These are phyloP conservation scores for Saraca asoca DNA, from an alignment of 331 rosid genomes.

Conservation along the genomic window DNA sequence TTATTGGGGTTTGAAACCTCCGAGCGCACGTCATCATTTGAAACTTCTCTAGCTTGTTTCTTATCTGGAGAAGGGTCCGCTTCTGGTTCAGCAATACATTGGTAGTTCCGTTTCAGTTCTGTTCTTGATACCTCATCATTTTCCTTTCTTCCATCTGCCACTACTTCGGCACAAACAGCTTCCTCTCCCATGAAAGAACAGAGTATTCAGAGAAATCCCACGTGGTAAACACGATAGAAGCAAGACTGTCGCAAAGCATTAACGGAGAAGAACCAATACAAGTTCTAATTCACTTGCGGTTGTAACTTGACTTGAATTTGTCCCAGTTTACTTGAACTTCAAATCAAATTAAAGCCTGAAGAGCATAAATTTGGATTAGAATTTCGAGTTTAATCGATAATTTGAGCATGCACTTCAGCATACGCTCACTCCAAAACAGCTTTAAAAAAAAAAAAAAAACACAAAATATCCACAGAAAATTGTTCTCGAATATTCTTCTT, in stretches of 20 bases:
- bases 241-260: slow-evolving; percentile 50
- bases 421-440: slow-evolving; percentile 18
- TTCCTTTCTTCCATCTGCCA: slow-evolving; percentile 49
- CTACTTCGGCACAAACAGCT: slow-evolving; percentile 51
- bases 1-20: slow-evolving; percentile 78
- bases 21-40: slow-evolving; percentile 80
- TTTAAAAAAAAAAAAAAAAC: slow-evolving; percentile 13
- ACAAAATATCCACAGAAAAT: background rate
- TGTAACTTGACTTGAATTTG: slow-evolving; percentile 10
- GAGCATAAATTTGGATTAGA: slow-evolving; percentile 29
- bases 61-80: slow-evolving; percentile 49
- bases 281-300: background rate
- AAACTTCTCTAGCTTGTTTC: slow-evolving; percentile 76
- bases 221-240: slow-evolving; percentile 20
- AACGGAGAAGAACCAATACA: slow-evolving; percentile 33
- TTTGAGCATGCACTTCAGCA: slow-evolving; percentile 2
- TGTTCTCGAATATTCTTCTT: background rate
- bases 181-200: slow-evolving; percentile 69
- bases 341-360: slow-evolving; percentile 29
- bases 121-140: slow-evolving; percentile 39
- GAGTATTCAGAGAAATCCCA: slow-evolving; percentile 35
- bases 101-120: slow-evolving; percentile 73
- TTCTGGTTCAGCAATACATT: slow-evolving; percentile 53
- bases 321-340: slow-evolving; percentile 21
- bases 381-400: background rate